Evolutionary conservation across 2,329 filamentous ascomycete genomes (phyloP).

Genomic region (Emydomyces testavorans): DNA sequence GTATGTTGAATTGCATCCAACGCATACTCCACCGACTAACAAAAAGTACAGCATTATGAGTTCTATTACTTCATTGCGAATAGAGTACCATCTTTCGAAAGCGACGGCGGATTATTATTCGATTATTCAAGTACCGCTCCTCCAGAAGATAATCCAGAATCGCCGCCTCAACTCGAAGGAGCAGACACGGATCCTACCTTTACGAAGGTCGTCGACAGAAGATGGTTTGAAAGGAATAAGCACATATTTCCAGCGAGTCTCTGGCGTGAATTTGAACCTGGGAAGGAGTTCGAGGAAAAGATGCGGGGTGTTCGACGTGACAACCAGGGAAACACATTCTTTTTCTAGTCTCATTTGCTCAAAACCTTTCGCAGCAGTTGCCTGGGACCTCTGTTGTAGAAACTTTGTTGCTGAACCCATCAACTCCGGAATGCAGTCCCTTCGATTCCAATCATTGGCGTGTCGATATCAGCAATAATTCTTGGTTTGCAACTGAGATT

Average conservation of each 20-base stretch:
- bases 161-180: conserved; percentile 55
- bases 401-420: too few relatives aligned
- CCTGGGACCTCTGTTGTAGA: too few relatives aligned
- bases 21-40: conserved; percentile 10
- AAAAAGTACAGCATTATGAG: conserved; percentile 66
- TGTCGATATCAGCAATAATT: too few relatives aligned
- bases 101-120: conserved; percentile 67
- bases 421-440: too few relatives aligned
- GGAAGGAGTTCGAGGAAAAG: conserved; percentile 56
- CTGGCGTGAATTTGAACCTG: conserved; percentile 90
- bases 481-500: too few relatives aligned
- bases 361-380: too few relatives aligned
- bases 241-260: conserved; percentile 94
- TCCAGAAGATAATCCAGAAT: conserved; percentile 32
- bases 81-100: conserved; percentile 48
- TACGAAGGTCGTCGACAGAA: conserved; percentile 88
- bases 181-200: conserved; percentile 61
- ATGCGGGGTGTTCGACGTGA: conserved; percentile 69
- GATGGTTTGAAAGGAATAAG: conserved; percentile 97
- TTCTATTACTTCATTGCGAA: conserved; percentile 97
- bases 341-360: conserved; percentile 48
- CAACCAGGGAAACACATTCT: conserved; percentile 81
- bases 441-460: too few relatives aligned
- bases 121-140: conserved; percentile 50
- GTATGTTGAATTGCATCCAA: conserved; percentile 44